phyloP scores from a whole-genome alignment of 306 rosid species.

The Erythrophleum fordii region DNA sequence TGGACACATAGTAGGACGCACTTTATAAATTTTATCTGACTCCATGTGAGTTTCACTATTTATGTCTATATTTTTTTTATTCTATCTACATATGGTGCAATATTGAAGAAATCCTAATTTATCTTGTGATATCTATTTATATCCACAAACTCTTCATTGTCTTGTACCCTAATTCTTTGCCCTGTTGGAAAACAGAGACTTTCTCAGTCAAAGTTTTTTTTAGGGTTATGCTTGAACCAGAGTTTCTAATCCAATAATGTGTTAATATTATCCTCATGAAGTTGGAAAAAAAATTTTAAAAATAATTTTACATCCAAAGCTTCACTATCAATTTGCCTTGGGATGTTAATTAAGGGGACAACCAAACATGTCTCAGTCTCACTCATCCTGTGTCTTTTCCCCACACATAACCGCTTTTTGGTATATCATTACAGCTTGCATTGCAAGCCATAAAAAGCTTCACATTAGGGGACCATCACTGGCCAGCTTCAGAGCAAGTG shows the following conservation, averaged over 20 bases:
- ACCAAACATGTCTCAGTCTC: slow-evolving; percentile 38
- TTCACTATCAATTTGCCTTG: slow-evolving; percentile 43
- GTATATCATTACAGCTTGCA: slow-evolving; percentile 56
- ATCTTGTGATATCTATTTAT: background rate
- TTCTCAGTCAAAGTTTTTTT: background rate
- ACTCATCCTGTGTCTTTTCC: slow-evolving; percentile 41
- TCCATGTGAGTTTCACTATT: background rate
- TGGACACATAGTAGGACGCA: background rate
- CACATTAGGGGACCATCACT: background rate
- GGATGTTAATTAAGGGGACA: slow-evolving; percentile 45
- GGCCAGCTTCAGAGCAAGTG: slow-evolving; percentile 32
- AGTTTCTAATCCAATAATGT: background rate
- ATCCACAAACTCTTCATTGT: background rate
- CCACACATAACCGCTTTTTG: no score
- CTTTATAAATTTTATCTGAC: background rate
- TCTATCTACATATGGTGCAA: no score
- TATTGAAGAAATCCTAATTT: background rate
- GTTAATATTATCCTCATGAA: background rate
- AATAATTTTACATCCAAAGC: slow-evolving; percentile 26
- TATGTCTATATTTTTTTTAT: background rate
- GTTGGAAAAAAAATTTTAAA: no score
- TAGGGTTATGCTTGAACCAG: background rate
- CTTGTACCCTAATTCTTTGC: background rate
- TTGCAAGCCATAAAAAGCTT: slow-evolving; percentile 46
- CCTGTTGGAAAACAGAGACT: background rate